Evolutionary conservation across 768 basidiomycete species (phyloP).

Genomic region (Nevesoporus exiguus): DNA sequence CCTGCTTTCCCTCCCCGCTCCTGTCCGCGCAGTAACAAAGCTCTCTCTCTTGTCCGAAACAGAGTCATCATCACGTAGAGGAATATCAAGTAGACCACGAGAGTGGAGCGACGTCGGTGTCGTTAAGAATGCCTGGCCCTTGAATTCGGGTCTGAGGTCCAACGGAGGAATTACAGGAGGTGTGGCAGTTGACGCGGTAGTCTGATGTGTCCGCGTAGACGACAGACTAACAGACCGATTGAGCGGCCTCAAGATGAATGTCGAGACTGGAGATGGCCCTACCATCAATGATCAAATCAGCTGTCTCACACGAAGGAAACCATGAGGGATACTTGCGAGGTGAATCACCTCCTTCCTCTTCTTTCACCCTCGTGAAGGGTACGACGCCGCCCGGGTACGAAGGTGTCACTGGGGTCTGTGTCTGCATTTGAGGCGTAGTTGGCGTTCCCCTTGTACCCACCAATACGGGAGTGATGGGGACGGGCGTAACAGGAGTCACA

Average conservation of each 20-base stretch:
- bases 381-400: constrained; percentile 17
- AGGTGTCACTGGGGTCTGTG: constrained; percentile 24
- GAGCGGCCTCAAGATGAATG: constrained; percentile 61
- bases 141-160: constrained; percentile 55
- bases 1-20: constrained; percentile 27
- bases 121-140: constrained; percentile 29
- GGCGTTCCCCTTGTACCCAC: constrained; percentile 14
- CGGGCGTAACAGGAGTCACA: constrained; percentile 28
- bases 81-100: constrained; percentile 22
- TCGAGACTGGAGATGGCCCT: constrained; percentile 52
- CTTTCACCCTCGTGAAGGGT: constrained; percentile 26
- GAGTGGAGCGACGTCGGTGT: constrained; percentile 27
- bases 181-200: constrained; percentile 37
- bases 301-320: background rate
- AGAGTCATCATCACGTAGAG: constrained; percentile 37
- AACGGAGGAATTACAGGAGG: constrained; percentile 56
- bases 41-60: constrained; percentile 54
- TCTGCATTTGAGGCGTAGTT: constrained; percentile 11
- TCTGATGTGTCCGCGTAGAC: constrained; percentile 57
- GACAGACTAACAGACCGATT: constrained; percentile 64
- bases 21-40: constrained; percentile 48
- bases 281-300: constrained; percentile 4
- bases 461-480: constrained; percentile 28
- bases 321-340: constrained; percentile 38
- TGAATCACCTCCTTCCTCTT: constrained; percentile 29